A percentile compares a stretch with the other conserved stretches of the same genome.
Conservation (phyloP, 371 early-diverging fungal genomes). For the Mucor saturninus region DNA sequence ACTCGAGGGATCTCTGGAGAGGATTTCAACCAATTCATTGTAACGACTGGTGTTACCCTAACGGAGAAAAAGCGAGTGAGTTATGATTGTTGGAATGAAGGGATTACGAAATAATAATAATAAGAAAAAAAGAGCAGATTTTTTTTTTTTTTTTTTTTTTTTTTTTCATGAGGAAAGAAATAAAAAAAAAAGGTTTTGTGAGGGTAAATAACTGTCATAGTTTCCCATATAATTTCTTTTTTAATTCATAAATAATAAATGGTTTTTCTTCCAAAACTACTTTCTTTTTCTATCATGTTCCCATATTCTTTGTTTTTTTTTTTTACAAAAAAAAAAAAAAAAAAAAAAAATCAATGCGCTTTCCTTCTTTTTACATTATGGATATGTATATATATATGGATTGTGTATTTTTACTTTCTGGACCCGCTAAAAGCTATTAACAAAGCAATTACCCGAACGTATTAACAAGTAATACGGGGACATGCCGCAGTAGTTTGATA, state of each 20-base stretch:
- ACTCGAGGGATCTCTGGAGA: slow-evolving; percentile 45
- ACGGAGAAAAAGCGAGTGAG: slow-evolving; percentile 11
- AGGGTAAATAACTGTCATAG: slow-evolving; percentile 8
- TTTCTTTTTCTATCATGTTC: not conserved
- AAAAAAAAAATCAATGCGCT: slow-evolving; percentile 3
- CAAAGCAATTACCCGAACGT: slow-evolving; percentile 41
- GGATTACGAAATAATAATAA: not conserved
- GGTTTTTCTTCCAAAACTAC: not conserved
- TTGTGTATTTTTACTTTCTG: slow-evolving; percentile 23
- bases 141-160: not conserved
- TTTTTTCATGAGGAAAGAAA: slow-evolving; percentile 13
- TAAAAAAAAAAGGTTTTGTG: slow-evolving; percentile 20
- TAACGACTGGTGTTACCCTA: slow-evolving; percentile 57
- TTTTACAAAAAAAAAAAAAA: slow-evolving; percentile 2
- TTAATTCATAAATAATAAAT: not conserved
- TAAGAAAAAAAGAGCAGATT: not conserved
- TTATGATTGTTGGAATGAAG: not conserved
- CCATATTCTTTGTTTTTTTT: slow-evolving; percentile 8
- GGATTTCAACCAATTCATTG: slow-evolving; percentile 56
- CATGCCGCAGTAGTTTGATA: slow-evolving; percentile 36
- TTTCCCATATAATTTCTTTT: not conserved
- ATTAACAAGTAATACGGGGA: slow-evolving; percentile 34
- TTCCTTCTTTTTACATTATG: not conserved
- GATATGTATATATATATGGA: slow-evolving; percentile 12
- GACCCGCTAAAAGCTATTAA: slow-evolving; percentile 32